A percentile compares a stretch with the other conserved stretches of the same genome.
phyloP scores from a whole-genome alignment of 1,139 yeast genomes.

The Lodderomyces parapsilosis region DNA sequence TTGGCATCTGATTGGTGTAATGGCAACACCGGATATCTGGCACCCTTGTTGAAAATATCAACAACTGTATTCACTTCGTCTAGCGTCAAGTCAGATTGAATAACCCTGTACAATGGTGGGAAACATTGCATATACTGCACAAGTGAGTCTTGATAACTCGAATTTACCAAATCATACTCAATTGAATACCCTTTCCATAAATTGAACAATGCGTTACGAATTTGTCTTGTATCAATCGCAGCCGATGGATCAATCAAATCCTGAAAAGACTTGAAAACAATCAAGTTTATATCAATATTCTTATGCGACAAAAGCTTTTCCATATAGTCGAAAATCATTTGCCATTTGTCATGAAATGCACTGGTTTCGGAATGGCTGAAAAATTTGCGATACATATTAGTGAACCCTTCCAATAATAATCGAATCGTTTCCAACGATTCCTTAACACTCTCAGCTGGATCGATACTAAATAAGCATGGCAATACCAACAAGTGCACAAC shows the following conservation, averaged over 20 bases:
- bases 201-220: constrained; percentile 46
- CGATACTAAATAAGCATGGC: constrained; percentile 24
- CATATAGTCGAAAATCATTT: constrained; percentile 49
- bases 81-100: constrained; percentile 25
- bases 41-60: constrained; percentile 53
- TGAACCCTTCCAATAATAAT: constrained; percentile 58
- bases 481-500: constrained; percentile 54
- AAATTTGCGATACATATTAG: constrained; percentile 49
- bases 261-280: constrained; percentile 52
- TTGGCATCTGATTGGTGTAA: constrained; percentile 29
- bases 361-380: constrained; percentile 20
- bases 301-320: constrained; percentile 34
- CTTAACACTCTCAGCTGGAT: constrained; percentile 14
- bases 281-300: constrained; percentile 48
- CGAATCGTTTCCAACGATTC: constrained; percentile 60
- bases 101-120: constrained; percentile 40
- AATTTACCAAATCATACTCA: constrained; percentile 55
- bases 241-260: constrained; percentile 33
- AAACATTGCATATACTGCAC: constrained; percentile 52
- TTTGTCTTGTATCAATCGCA: constrained; percentile 15
- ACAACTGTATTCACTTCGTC: constrained; percentile 44
- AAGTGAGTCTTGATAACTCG: constrained; percentile 55
- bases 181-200: constrained; percentile 66
- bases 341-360: constrained; percentile 39
- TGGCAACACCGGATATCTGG: constrained; percentile 67